A percentile compares a stretch with the other conserved stretches of the same genome.
These are phyloP conservation scores for Neurospora sp. DNA, from an alignment of 495 filamentous ascomycete species.

Conservation along the genomic window DNA sequence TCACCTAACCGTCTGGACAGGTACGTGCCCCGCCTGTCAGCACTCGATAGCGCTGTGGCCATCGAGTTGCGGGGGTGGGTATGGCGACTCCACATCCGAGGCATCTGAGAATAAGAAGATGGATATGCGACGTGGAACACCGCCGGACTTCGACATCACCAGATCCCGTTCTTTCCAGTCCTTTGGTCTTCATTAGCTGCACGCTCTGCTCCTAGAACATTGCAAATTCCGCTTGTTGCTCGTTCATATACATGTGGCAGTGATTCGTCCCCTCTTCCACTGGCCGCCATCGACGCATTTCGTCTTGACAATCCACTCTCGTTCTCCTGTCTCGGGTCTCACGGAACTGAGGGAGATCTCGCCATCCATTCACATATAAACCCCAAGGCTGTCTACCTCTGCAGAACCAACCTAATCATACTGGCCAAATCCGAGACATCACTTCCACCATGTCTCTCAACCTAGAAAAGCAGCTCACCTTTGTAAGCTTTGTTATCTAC, in stretches of 20 bases:
- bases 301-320: background rate
- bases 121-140: background rate
- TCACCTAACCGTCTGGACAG: background rate
- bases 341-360: background rate
- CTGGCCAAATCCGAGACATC: background rate
- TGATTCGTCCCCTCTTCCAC: background rate
- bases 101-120: background rate
- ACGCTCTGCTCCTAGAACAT: background rate
- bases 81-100: background rate
- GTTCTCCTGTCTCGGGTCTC: background rate
- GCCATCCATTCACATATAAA: background rate
- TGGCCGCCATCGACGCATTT: background rate
- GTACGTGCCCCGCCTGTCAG: background rate
- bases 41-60: background rate
- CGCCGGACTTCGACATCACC: background rate
- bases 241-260: background rate
- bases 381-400: background rate
- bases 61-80: background rate
- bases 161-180: background rate
- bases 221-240: background rate
- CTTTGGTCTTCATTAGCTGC: background rate
- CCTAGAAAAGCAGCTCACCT: constrained; percentile 68
- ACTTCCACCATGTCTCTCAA: constrained; percentile 54
- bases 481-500: constrained; percentile 42
- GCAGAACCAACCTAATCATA: background rate